phyloP scores from a whole-genome alignment of 768 basidiomycete genomes.

The Clitopilus passeckerianus region DNA sequence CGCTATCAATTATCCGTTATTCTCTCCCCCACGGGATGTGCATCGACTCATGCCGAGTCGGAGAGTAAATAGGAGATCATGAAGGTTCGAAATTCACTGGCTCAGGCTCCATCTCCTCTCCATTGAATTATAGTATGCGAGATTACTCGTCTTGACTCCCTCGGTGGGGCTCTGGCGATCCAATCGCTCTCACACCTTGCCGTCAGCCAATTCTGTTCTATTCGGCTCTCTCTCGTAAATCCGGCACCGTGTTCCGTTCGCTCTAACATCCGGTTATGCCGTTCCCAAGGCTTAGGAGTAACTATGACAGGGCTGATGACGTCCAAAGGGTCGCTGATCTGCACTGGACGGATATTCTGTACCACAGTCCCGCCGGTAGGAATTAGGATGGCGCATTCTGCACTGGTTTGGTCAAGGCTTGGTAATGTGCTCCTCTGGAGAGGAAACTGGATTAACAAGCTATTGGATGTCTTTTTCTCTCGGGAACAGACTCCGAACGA shows the following conservation, averaged over 20 bases:
- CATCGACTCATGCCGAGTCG: not conserved
- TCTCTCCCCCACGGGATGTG: not conserved
- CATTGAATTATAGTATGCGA: not conserved
- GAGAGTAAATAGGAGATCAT: not conserved
- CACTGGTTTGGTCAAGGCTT: not conserved
- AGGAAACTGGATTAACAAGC: too few species aligned
- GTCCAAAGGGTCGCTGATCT: not conserved
- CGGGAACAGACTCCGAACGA: too few species aligned
- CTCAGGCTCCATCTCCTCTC: not conserved
- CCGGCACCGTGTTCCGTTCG: not conserved
- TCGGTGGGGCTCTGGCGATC: not conserved
- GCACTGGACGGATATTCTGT: not conserved
- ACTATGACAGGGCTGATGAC: too few species aligned
- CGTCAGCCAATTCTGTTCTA: not conserved
- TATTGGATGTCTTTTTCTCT: too few species aligned
- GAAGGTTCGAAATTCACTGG: not conserved
- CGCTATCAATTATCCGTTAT: not conserved
- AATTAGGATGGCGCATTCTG: not conserved
- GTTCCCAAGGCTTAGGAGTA: too few species aligned
- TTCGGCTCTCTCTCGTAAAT: not conserved
- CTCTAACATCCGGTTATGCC: not conserved
- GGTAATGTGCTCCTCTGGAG: not conserved
- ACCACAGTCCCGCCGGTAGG: not conserved
- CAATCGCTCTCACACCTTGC: not conserved
- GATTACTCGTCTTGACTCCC: not conserved